Conservation (phyloP, 768 basidiomycete species). For the Amanita polypyramis region DNA sequence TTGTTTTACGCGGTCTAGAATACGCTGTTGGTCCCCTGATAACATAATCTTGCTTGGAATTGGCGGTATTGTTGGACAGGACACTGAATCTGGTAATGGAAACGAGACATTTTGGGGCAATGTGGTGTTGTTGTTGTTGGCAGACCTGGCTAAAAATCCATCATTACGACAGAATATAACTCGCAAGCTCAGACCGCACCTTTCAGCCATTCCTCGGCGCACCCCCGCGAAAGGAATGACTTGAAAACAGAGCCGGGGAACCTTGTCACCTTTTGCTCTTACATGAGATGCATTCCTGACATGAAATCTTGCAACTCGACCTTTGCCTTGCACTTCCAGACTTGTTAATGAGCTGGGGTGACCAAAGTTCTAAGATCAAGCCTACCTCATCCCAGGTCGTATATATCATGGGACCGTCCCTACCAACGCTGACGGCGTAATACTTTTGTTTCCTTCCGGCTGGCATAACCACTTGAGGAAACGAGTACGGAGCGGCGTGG, state of each 20-base stretch:
- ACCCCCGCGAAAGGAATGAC: slow-evolving; percentile 32
- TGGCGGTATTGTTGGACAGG: slow-evolving; percentile 2
- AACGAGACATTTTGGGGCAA: background rate
- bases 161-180: background rate
- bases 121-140: background rate
- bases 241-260: slow-evolving; percentile 43
- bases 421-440: slow-evolving; percentile 52
- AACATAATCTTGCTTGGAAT: slow-evolving; percentile 21
- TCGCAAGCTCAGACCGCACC: slow-evolving; percentile 12
- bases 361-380: background rate
- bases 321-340: slow-evolving; percentile 34
- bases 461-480: background rate
- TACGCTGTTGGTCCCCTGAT: slow-evolving; percentile 40
- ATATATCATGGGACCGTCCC: slow-evolving; percentile 49
- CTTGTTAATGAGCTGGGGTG: background rate
- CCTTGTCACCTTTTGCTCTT: slow-evolving; percentile 31
- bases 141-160: background rate
- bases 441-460: slow-evolving; percentile 28
- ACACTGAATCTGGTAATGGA: background rate
- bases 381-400: slow-evolving; percentile 50
- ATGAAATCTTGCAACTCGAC: slow-evolving; percentile 16
- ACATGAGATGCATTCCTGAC: background rate
- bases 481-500: background rate
- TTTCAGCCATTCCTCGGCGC: slow-evolving; percentile 45
- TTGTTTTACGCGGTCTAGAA: slow-evolving; percentile 42